Conservation (phyloP, 495 filamentous ascomycete species). For the Hypoxylon lienhwacheense region DNA sequence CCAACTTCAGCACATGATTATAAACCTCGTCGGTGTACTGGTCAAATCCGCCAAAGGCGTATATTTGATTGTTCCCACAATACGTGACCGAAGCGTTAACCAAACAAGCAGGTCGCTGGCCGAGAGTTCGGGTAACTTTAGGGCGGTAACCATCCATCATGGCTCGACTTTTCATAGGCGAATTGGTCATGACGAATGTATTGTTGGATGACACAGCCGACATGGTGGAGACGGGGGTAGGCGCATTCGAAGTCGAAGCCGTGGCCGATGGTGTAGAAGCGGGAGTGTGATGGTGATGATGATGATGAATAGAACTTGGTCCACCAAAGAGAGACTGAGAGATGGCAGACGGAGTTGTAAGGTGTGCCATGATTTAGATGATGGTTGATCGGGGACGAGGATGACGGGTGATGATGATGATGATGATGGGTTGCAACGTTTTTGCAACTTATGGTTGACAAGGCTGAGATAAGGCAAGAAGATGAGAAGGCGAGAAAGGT, state of each 20-base stretch:
- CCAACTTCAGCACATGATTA: constrained; percentile 90
- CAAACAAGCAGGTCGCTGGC: constrained; percentile 88
- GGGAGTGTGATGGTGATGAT: constrained; percentile 21
- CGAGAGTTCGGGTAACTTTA: constrained; percentile 75
- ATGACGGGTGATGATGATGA: neutral
- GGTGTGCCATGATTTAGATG: constrained; percentile 31
- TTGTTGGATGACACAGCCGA: constrained; percentile 64
- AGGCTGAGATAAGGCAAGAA: constrained; percentile 5
- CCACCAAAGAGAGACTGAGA: constrained; percentile 39
- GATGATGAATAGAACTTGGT: constrained; percentile 19
- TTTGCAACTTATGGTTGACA: constrained; percentile 1
- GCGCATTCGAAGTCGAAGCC: constrained; percentile 33
- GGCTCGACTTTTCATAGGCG: constrained; percentile 64
- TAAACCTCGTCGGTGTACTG: constrained; percentile 99
- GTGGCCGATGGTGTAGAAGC: constrained; percentile 30
- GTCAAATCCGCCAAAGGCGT: constrained; percentile 98
- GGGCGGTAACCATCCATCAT: constrained; percentile 75
- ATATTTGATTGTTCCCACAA: constrained; percentile 92
- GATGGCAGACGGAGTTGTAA: constrained; percentile 26
- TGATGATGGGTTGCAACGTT: neutral
- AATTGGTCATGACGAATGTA: constrained; percentile 84
- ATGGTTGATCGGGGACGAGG: neutral
- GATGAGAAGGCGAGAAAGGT: constrained; percentile 2
- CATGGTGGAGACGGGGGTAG: constrained; percentile 53
- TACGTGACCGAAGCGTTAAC: constrained; percentile 98